Evolutionary conservation across 2,329 filamentous ascomycete genomes (phyloP), one percentile per base, ranked within the genome.

Genomic region (Decorospora gaudefroyi): DNA sequence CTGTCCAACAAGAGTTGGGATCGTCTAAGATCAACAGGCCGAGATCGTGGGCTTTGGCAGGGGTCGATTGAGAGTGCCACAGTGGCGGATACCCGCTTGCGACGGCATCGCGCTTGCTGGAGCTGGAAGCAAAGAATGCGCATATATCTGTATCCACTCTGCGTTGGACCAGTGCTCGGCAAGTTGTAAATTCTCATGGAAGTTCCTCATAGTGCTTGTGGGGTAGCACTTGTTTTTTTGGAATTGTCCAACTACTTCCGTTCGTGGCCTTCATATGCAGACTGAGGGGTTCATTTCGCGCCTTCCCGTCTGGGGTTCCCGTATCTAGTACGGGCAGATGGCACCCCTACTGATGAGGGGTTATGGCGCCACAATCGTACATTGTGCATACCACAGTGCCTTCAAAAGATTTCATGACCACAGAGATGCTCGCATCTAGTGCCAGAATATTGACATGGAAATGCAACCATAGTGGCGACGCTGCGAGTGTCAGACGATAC

Each of bases 231-330:
- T 42, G 31, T 22, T 7, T 37, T 25, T 22, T 41, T 25, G 15
- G 30, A 33, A 12, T 25, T 33, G n/a, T 35, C 15, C 26, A 38
- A 23, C 19, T 30, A 18, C 26, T 31, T 46, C 38, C 32, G 38
- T 38, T 37, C 22, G 26, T 36, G 21, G 33, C 17, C 43, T 42
- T 36, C 38, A 23, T 34, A 51, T 51, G 44, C 50, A 51, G 44
- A 39, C 43, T 15, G 43, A 54, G 51, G 51, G 51, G 46, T 52
- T 27, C 43, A 44, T 35, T 36, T 48, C 23, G 43, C 48, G 51
- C 48, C 53, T 57, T 50, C 53, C 48, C 28, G 19, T 54, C 55
- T 33, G 28, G 43, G 47, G 51, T 25, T 46, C 27, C 50, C 42
- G 26, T 19, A 27, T 19, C 16, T 50, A 46, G 46, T 22, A 36